Conservation (phyloP, 805 yeast genomes). For the Candida wancherniae region DNA sequence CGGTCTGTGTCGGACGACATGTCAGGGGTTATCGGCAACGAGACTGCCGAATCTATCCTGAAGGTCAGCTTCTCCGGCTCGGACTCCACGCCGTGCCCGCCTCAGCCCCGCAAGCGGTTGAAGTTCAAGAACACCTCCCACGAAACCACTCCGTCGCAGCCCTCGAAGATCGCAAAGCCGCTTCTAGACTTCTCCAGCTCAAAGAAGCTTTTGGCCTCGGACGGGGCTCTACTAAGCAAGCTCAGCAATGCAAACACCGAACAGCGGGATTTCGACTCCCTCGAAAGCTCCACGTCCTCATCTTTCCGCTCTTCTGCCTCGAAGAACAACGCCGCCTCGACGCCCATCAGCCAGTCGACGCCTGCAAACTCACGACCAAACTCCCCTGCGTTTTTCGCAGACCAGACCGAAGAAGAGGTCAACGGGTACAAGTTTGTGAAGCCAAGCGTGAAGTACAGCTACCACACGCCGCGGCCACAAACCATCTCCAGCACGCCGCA, state of each 20-base stretch:
- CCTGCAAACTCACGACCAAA: slow-evolving; percentile 39
- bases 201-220: slow-evolving; percentile 21
- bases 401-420: slow-evolving; percentile 34
- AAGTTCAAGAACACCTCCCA: slow-evolving; percentile 20
- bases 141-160: slow-evolving; percentile 20
- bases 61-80: slow-evolving; percentile 29
- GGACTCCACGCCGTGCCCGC: slow-evolving; percentile 43
- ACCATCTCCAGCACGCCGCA: slow-evolving; percentile 1
- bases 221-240: slow-evolving; percentile 17
- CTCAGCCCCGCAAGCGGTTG: slow-evolving; percentile 36
- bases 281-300: slow-evolving; percentile 7
- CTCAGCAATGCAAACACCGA: slow-evolving; percentile 10
- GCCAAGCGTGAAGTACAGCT: slow-evolving; percentile 15
- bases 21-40: slow-evolving; percentile 16
- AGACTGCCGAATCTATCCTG: slow-evolving; percentile 13
- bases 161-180: slow-evolving; percentile 15
- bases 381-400: slow-evolving; percentile 20
- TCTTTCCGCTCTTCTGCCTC: slow-evolving; percentile 3
- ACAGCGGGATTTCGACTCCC: slow-evolving; percentile 7
- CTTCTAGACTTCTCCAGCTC: slow-evolving; percentile 31
- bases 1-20: slow-evolving; percentile 13
- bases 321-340: slow-evolving; percentile 17
- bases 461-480: slow-evolving; percentile 12
- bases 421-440: slow-evolving; percentile 44
- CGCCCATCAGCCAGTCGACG: slow-evolving; percentile 41